These are phyloP conservation scores for Populus nigra DNA, from an alignment of 345 rosid genomes.

Conservation along the genomic window DNA sequence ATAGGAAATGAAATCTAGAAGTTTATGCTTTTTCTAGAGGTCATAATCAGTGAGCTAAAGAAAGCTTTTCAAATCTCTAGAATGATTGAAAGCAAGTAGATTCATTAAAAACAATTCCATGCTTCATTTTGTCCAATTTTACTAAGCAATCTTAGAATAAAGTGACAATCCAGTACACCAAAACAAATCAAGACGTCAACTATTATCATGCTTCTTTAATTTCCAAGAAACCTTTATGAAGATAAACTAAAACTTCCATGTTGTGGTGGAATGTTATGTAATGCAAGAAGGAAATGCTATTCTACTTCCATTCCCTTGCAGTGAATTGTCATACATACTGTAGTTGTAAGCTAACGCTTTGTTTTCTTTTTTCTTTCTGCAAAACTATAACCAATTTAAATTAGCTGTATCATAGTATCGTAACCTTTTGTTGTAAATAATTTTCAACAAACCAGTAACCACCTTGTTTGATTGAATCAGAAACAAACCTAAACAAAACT, in stretches of 20 bases:
- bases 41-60: background rate
- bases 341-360: background rate
- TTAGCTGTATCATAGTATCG: background rate
- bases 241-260: background rate
- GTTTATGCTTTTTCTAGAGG: background rate
- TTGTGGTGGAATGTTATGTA: background rate
- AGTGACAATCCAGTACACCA: background rate
- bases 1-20: background rate
- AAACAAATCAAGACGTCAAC: background rate
- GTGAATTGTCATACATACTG: background rate
- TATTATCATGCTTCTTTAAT: background rate
- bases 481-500: background rate
- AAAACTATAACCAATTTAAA: background rate
- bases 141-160: background rate
- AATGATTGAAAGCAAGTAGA: background rate
- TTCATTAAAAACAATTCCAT: background rate
- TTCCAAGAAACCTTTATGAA: background rate
- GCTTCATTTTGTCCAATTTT: background rate
- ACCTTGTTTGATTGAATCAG: background rate
- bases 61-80: background rate
- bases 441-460: background rate
- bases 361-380: background rate
- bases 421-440: background rate
- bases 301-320: background rate
- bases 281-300: background rate